Percentiles rank a stretch among this genome's conserved stretches.
These are phyloP conservation scores for Diaporthe sp. DNA, from an alignment of 2,329 filamentous ascomycete genomes.

Conservation along the genomic window DNA sequence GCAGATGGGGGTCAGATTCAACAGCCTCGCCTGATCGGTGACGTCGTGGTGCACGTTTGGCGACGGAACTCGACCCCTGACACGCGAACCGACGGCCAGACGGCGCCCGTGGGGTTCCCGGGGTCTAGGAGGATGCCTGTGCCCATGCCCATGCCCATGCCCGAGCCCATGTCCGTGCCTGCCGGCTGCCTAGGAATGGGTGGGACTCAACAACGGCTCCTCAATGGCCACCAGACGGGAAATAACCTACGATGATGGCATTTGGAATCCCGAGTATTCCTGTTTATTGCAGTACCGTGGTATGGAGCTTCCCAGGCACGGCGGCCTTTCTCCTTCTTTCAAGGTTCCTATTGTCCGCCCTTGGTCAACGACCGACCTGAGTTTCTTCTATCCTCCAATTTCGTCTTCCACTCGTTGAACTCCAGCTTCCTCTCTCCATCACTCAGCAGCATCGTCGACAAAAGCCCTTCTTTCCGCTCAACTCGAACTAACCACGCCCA, in stretches of 20 bases:
- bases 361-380: neutral
- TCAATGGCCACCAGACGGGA: constrained; percentile 11
- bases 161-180: neutral
- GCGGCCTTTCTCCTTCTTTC: neutral
- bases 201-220: constrained; percentile 21
- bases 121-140: no score
- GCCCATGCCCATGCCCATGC: neutral
- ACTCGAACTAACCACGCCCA: neutral
- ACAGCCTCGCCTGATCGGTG: constrained; percentile 29
- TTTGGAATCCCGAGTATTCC: constrained; percentile 10
- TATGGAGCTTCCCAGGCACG: constrained; percentile 1
- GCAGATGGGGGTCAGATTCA: constrained; percentile 18
- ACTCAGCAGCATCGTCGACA: neutral
- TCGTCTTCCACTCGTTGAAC: neutral
- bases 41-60: constrained; percentile 28
- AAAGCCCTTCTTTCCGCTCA: neutral
- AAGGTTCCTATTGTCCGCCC: neutral
- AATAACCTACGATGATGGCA: constrained; percentile 34
- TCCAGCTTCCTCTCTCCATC: neutral
- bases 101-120: constrained; percentile 17
- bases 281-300: constrained; percentile 9
- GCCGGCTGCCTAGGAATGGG: constrained; percentile 13
- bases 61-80: neutral
- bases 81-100: neutral
- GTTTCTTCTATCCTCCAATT: neutral